Percentiles rank a stretch among this genome's conserved stretches.
Conservation (phyloP, 192 early-diverging fungal genomes). For the Coemansia aciculifera region DNA sequence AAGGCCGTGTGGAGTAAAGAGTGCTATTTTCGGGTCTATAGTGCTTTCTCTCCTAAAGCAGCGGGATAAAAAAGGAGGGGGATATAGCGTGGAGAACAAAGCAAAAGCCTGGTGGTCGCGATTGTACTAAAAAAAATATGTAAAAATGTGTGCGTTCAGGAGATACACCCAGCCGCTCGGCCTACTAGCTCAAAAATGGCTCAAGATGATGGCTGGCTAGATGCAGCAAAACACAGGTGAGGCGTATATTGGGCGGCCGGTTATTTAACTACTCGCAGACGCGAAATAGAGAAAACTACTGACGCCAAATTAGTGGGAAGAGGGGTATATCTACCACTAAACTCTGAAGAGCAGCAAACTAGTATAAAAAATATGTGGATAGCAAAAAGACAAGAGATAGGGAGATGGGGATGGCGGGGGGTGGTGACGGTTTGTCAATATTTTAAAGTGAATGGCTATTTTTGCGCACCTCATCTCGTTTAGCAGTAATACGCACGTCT, state of each 20-base stretch:
- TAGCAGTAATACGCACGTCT: neutral
- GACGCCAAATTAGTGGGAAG: neutral
- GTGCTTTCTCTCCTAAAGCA: neutral
- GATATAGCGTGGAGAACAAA: neutral
- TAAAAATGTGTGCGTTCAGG: neutral
- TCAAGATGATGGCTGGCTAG: neutral
- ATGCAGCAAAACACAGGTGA: neutral
- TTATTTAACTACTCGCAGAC: neutral
- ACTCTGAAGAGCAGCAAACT: slow-evolving; percentile 1
- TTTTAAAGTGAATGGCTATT: neutral
- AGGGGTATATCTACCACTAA: neutral
- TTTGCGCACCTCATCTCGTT: neutral
- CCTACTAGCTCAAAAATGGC: neutral
- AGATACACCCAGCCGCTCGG: neutral
- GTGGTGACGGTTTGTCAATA: too few species aligned
- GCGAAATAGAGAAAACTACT: neutral
- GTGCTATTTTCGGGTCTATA: slow-evolving; percentile 13
- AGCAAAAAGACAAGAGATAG: neutral
- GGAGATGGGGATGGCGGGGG: neutral
- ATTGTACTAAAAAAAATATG: neutral
- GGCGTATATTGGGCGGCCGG: slow-evolving; percentile 1
- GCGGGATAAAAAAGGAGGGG: neutral
- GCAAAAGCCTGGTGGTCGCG: neutral
- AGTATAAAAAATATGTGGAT: neutral
- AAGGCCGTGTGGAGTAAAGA: slow-evolving; percentile 4